A percentile compares a stretch with the other conserved stretches of the same genome.
Conservation (phyloP, 345 rosid genomes). For the Gossypium sturtianum region DNA sequence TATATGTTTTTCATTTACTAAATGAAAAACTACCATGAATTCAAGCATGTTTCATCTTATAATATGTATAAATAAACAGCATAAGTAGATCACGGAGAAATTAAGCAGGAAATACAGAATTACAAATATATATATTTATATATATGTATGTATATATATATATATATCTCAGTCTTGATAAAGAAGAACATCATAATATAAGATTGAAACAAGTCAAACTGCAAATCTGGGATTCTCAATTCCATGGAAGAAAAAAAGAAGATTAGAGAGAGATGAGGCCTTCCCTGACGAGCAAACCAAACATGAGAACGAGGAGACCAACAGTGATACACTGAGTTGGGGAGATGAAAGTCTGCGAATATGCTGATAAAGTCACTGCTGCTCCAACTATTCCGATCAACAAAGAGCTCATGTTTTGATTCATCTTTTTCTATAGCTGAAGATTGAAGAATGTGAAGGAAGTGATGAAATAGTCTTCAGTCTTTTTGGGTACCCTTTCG, state of each 20-base stretch:
- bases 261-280: conserved; percentile 55
- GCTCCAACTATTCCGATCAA: conserved; percentile 72
- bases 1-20: neutral
- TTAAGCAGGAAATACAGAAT: neutral
- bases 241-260: neutral
- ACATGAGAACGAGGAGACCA: conserved; percentile 64
- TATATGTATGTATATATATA: too few relatives aligned
- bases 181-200: neutral
- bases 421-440: conserved; percentile 19
- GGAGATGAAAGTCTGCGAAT: conserved; percentile 51
- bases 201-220: neutral
- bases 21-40: neutral
- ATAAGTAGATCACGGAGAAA: neutral
- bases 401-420: conserved; percentile 43
- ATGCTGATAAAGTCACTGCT: conserved; percentile 63
- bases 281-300: conserved; percentile 70
- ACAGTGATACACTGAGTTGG: conserved; percentile 50
- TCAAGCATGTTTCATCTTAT: neutral
- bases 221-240: neutral
- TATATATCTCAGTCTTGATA: neutral
- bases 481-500: neutral
- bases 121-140: neutral
- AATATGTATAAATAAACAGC: neutral
- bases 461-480: neutral
- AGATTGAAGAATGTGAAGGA: neutral